A percentile compares a stretch with the other conserved stretches of the same genome.
Conservation (phyloP, 768 basidiomycete genomes). For the Scleroderma bovista region DNA sequence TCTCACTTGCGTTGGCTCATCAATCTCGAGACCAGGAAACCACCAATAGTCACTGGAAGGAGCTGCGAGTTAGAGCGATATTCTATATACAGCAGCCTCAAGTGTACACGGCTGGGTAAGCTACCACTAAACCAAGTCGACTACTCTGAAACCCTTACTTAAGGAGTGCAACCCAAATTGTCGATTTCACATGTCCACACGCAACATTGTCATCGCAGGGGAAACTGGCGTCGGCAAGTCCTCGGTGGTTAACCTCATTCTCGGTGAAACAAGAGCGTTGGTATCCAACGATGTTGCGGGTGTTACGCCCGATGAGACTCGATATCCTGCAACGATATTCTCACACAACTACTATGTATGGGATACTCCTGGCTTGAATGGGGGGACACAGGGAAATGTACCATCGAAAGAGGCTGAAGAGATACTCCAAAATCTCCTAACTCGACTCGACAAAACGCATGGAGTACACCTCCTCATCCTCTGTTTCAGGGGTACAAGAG, state of each 20-base stretch:
- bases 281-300: constrained; percentile 19
- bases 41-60: no score
- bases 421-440: constrained; percentile 21
- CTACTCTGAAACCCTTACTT: background rate
- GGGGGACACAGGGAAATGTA: constrained; percentile 20
- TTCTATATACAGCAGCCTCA: no score
- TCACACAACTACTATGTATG: constrained; percentile 21
- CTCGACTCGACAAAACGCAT: constrained; percentile 11
- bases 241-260: constrained; percentile 25
- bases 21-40: no score
- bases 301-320: constrained; percentile 17
- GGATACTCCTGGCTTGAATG: constrained; percentile 30
- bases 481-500: constrained; percentile 22
- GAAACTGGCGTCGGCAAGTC: constrained; percentile 27
- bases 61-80: no score
- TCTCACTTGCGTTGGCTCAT: no score
- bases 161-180: no score
- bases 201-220: constrained; percentile 25
- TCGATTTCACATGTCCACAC: constrained; percentile 4
- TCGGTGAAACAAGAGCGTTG: constrained; percentile 16
- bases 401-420: constrained; percentile 19
- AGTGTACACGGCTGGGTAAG: background rate
- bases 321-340: constrained; percentile 11
- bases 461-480: constrained; percentile 23
- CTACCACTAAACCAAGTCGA: background rate